Evolutionary conservation across 1,139 yeast species (phyloP).

Genomic region (Ashbya aceris): DNA sequence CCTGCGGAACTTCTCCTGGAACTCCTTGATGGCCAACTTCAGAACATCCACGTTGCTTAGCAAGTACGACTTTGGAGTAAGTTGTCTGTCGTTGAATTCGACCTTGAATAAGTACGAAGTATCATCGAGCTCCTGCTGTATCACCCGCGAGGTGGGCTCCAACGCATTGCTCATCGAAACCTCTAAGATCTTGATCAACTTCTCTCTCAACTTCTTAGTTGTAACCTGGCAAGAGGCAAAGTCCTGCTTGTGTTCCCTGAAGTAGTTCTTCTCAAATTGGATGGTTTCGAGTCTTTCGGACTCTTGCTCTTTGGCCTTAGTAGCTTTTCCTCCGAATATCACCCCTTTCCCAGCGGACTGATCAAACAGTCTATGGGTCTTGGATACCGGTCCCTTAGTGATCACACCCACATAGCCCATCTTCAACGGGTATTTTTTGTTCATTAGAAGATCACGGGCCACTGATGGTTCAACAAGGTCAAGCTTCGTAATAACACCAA

Average conservation of each 20-base stretch:
- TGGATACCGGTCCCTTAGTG: constrained; percentile 54
- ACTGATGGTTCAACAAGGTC: constrained; percentile 74
- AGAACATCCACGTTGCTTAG: constrained; percentile 86
- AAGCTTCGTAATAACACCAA: constrained; percentile 90
- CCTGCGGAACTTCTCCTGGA: constrained; percentile 75
- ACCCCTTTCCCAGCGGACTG: constrained; percentile 22
- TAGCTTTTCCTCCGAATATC: constrained; percentile 27
- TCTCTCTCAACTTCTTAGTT: constrained; percentile 64
- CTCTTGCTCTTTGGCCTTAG: constrained; percentile 3
- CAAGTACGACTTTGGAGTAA: constrained; percentile 88
- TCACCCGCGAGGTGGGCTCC: constrained; percentile 77
- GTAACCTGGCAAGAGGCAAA: constrained; percentile 66
- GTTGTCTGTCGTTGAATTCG: constrained; percentile 86
- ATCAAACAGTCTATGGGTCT: constrained; percentile 14
- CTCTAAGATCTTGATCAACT: constrained; percentile 79
- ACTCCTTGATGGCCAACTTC: constrained; percentile 79
- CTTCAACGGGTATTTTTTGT: constrained; percentile 75
- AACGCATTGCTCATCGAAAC: constrained; percentile 84
- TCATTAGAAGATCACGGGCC: constrained; percentile 62
- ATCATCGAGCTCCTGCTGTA: constrained; percentile 88
- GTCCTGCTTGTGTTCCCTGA: constrained; percentile 50
- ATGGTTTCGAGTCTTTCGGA: constrained; percentile 40
- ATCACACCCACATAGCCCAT: constrained; percentile 99
- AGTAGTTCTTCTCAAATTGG: constrained; percentile 54
- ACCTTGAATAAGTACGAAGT: constrained; percentile 89